These are phyloP conservation scores for Cocos nucifera DNA, from an alignment of 176 grass and related monocot genomes.

Conservation along the genomic window DNA sequence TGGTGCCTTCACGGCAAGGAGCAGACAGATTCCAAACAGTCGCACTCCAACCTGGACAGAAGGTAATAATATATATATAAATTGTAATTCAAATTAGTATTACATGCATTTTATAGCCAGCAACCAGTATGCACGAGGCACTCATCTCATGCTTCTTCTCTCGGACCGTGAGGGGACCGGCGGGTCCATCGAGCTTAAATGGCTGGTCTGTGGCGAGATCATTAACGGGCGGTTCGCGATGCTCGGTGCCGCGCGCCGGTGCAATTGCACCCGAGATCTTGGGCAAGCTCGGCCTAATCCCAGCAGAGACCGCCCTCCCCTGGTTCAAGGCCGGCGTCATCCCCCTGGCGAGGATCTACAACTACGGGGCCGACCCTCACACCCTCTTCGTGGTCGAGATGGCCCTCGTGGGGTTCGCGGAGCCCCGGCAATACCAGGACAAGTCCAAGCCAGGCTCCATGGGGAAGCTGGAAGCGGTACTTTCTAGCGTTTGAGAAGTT, in stretches of 20 bases:
- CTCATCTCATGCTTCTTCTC: too few relatives aligned
- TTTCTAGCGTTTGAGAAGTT: constrained; percentile 74
- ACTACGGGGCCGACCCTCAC: too few relatives aligned
- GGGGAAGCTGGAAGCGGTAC: constrained; percentile 49
- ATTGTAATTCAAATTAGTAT: too few relatives aligned
- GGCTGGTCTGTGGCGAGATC: constrained; percentile 87
- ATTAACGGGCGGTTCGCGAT: constrained; percentile 83
- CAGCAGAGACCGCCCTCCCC: constrained; percentile 61
- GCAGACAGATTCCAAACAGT: constrained; percentile 84
- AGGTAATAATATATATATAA: constrained; percentile 32
- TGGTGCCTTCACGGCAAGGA: constrained; percentile 48
- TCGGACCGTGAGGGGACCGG: constrained; percentile 76
- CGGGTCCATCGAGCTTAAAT: constrained; percentile 85
- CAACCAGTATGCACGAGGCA: too few relatives aligned
- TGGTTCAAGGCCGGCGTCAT: constrained; percentile 89
- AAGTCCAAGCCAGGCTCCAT: constrained; percentile 79
- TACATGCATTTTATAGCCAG: too few relatives aligned
- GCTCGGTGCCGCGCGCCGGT: constrained; percentile 49
- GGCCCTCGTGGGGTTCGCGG: constrained; percentile 84
- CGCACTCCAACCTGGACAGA: constrained; percentile 70
- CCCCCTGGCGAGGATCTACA: constrained; percentile 10
- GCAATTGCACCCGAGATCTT: constrained; percentile 58
- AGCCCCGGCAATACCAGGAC: constrained; percentile 92
- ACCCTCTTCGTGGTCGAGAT: constrained; percentile 76
- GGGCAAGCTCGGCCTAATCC: constrained; percentile 60